A percentile compares a stretch with the other conserved stretches of the same genome.
Evolutionary conservation across 1,284 basidiomycete genomes (phyloP).

Genomic region (Pyrrhoderma lamaoense): DNA sequence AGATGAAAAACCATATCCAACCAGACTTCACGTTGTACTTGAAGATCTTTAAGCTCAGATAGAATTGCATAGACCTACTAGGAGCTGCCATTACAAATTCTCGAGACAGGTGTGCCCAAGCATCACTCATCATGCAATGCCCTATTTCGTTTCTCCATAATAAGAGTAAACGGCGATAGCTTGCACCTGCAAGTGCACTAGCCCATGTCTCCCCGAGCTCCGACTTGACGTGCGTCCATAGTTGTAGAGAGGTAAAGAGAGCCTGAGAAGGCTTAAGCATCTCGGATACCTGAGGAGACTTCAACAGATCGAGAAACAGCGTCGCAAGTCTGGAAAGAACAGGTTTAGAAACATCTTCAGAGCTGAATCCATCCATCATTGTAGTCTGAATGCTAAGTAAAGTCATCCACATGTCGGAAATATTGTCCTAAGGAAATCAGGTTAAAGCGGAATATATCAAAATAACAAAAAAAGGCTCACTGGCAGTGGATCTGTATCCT

Average conservation of each 20-base stretch:
- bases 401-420: conserved; percentile 1
- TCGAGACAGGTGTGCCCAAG: conserved; percentile 4
- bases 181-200: not conserved
- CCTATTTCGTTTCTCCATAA: conserved; percentile 1
- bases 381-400: conserved; percentile 6
- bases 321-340: conserved; percentile 1
- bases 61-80: conserved; percentile 5
- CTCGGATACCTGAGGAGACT: not conserved
- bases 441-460: not conserved
- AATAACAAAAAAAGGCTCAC: not conserved
- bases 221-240: conserved; percentile 4
- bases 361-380: not conserved
- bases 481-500: not conserved
- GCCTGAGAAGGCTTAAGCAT: not conserved
- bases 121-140: not conserved
- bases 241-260: conserved; percentile 4
- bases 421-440: not conserved
- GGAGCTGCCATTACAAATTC: conserved; percentile 1
- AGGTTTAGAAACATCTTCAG: not conserved
- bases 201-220: conserved; percentile 1
- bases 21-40: conserved; percentile 8
- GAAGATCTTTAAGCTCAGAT: not conserved
- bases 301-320: not conserved
- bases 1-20: conserved; percentile 8
- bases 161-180: conserved; percentile 7